Conservation (phyloP, 2,329 filamentous ascomycete genomes). For the Magnaporthales sp. region DNA sequence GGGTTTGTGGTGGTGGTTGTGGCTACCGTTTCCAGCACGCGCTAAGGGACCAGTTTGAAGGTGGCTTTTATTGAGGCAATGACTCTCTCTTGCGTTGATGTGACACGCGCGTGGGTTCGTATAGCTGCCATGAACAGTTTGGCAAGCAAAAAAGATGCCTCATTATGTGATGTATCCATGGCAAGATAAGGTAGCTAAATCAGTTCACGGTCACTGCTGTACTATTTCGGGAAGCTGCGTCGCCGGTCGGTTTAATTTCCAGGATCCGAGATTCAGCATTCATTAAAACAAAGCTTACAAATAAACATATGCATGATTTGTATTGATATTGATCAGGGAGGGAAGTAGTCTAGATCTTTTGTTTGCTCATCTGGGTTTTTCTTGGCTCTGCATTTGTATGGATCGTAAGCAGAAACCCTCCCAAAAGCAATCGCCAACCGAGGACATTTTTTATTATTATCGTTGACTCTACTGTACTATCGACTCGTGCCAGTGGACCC, state of each 20-base stretch:
- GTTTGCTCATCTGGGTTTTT: not conserved
- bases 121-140: not conserved
- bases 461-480: not conserved
- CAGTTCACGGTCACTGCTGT: not conserved
- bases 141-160: not conserved
- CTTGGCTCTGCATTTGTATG: no score
- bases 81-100: not conserved
- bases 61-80: not conserved
- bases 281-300: not conserved
- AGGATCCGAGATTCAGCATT: not conserved
- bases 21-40: not conserved
- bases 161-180: not conserved
- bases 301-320: not conserved
- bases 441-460: not conserved
- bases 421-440: not conserved
- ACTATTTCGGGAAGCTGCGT: not conserved
- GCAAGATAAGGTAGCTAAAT: not conserved
- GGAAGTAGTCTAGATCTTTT: not conserved
- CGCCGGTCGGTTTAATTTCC: no score
- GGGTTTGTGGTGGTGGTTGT: not conserved
- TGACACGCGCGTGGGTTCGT: not conserved
- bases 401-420: not conserved
- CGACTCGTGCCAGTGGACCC: not conserved
- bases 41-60: not conserved
- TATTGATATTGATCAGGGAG: not conserved